phyloP scores from a whole-genome alignment of 169 alveolate genomes.

The Cyclospora cayetanensis region DNA sequence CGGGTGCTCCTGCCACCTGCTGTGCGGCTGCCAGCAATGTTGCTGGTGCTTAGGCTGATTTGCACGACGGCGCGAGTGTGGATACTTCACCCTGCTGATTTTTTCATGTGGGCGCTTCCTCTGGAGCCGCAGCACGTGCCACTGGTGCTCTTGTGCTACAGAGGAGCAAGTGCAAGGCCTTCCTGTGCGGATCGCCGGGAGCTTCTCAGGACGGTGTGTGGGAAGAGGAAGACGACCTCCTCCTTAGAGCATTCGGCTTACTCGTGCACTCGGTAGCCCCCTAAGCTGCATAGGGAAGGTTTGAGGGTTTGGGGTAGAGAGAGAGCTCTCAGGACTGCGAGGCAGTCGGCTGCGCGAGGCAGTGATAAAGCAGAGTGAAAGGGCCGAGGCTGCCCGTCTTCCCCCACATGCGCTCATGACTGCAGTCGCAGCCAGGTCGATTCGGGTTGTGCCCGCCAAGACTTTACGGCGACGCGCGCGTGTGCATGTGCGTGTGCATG shows the following conservation, averaged over 20 bases:
- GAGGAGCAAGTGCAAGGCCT: neutral
- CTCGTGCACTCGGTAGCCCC: neutral
- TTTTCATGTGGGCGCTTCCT: neutral
- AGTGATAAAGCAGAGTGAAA: no score
- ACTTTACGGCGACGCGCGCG: no score
- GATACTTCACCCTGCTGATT: neutral
- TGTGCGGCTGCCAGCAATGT: neutral
- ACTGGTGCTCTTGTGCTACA: neutral
- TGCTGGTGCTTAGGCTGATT: neutral
- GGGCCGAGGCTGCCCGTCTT: no score
- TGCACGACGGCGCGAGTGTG: neutral
- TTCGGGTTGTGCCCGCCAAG: no score
- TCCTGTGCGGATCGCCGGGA: neutral
- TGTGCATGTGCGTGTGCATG: no score
- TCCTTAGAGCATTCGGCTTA: neutral
- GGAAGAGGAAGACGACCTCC: neutral
- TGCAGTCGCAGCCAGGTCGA: no score
- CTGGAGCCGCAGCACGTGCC: neutral
- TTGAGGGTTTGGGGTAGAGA: constrained; percentile 26
- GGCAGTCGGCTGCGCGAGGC: no score
- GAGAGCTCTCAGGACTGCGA: no score
- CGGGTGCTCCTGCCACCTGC: constrained; percentile 23
- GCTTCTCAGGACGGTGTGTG: neutral
- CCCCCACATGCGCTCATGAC: no score
- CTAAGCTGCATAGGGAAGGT: neutral